Percentiles rank a stretch among this genome's conserved stretches.
Evolutionary conservation across 2,329 filamentous ascomycete species (phyloP).

Genomic region (Coniochaeta pulveracea): DNA sequence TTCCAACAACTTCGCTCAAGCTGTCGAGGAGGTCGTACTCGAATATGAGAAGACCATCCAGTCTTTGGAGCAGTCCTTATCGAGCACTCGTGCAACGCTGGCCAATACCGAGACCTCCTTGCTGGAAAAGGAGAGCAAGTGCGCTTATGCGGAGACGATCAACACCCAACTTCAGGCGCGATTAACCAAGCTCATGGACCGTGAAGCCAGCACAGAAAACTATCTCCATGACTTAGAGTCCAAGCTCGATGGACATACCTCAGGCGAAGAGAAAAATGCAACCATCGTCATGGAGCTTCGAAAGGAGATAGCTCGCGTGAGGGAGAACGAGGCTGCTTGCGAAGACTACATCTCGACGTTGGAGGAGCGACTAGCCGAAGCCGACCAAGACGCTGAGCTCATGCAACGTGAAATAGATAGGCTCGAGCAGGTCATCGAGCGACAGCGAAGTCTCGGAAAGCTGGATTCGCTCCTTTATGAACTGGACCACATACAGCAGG

Average conservation of each 20-base stretch:
- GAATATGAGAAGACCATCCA: constrained; percentile 99
- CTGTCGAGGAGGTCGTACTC: constrained; percentile 88
- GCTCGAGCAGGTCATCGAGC: constrained; percentile 87
- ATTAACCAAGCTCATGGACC: constrained; percentile 85
- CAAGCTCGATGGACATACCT: constrained; percentile 81
- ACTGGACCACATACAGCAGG: constrained; percentile 65
- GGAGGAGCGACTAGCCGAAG: constrained; percentile 88
- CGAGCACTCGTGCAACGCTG: constrained; percentile 73
- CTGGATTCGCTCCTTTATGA: constrained; percentile 88
- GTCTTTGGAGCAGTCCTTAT: constrained; percentile 79
- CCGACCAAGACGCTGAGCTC: constrained; percentile 88
- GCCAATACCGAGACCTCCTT: constrained; percentile 77
- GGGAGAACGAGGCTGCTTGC: constrained; percentile 80
- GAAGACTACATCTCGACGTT: constrained; percentile 97
- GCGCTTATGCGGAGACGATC: constrained; percentile 85
- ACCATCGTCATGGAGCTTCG: constrained; percentile 77
- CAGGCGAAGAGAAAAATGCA: constrained; percentile 85
- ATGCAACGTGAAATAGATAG: constrained; percentile 96
- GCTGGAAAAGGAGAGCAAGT: constrained; percentile 87
- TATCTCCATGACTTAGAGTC: constrained; percentile 88
- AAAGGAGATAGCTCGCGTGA: constrained; percentile 78
- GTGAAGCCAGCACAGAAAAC: constrained; percentile 81
- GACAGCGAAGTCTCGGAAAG: constrained; percentile 88
- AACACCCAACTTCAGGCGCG: constrained; percentile 81
- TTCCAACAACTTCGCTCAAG: constrained; percentile 91